A percentile compares a stretch with the other conserved stretches of the same genome.
These are phyloP conservation scores for Colletotrichum aenigma DNA, from an alignment of 2,329 filamentous ascomycete genomes.

Conservation along the genomic window DNA sequence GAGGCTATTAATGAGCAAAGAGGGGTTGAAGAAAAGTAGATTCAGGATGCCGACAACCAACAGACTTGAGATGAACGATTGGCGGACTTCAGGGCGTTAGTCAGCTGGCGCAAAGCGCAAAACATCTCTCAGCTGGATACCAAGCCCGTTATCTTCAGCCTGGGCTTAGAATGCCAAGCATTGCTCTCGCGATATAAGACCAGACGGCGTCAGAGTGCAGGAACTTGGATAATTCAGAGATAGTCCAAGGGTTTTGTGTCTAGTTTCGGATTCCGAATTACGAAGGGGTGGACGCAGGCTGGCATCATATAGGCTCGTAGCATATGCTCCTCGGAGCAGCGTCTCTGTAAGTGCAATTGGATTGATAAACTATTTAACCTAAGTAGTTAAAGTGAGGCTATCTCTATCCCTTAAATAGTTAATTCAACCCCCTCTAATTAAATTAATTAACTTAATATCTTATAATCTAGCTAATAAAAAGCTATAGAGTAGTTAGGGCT, in stretches of 20 bases:
- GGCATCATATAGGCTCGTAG: no score
- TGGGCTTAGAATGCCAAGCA: neutral
- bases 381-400: no score
- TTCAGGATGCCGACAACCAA: neutral
- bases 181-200: neutral
- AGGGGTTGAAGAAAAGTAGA: neutral
- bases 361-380: no score
- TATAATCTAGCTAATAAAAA: no score
- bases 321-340: no score
- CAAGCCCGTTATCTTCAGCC: neutral
- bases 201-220: neutral
- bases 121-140: neutral
- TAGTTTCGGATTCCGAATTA: neutral
- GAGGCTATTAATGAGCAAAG: neutral
- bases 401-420: no score
- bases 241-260: no score
- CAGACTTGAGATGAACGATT: neutral
- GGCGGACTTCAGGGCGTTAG: neutral
- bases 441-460: no score
- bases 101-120: neutral
- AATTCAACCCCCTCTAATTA: no score
- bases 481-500: no score
- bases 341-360: no score
- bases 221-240: neutral
- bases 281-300: neutral